These are phyloP conservation scores for Quercus tomentella DNA, from an alignment of 331 rosid genomes.

Conservation along the genomic window DNA sequence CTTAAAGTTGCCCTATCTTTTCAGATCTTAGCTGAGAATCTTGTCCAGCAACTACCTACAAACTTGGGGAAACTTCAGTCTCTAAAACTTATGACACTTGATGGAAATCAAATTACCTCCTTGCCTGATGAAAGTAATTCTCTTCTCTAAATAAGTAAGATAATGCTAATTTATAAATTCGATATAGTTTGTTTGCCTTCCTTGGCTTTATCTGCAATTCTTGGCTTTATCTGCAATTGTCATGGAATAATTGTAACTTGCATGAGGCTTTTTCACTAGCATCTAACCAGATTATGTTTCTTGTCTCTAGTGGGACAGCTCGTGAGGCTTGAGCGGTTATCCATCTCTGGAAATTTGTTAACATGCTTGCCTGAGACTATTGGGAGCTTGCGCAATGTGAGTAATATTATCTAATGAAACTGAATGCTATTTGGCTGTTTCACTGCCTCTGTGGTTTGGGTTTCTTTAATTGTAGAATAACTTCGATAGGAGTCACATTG, in stretches of 20 bases:
- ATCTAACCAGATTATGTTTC: constrained; percentile 21
- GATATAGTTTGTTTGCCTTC: constrained; percentile 2
- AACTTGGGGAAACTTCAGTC: constrained; percentile 91
- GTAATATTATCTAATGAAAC: constrained; percentile 20
- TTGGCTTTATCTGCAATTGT: neutral
- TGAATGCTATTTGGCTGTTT: constrained; percentile 19
- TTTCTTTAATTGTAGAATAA: neutral
- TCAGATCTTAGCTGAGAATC: constrained; percentile 76
- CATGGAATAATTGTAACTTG: neutral
- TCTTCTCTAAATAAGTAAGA: constrained; percentile 42
- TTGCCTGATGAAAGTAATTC: constrained; percentile 98
- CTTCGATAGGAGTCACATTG: neutral
- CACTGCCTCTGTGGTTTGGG: neutral
- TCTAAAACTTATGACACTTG: constrained; percentile 74
- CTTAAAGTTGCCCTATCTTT: constrained; percentile 20
- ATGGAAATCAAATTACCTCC: constrained; percentile 72
- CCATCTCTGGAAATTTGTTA: constrained; percentile 68
- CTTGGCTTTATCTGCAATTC: neutral
- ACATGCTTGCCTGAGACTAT: constrained; percentile 73
- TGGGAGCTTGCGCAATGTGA: constrained; percentile 97
- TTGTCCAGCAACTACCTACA: constrained; percentile 76
- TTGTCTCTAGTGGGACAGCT: constrained; percentile 80
- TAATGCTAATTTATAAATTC: neutral
- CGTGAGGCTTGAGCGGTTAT: constrained; percentile 85
- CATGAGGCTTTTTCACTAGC: constrained; percentile 2